These are phyloP conservation scores for Kalanchoe fedtschenkoi DNA, from an alignment of 164 flowering plant genomes.

Conservation along the genomic window DNA sequence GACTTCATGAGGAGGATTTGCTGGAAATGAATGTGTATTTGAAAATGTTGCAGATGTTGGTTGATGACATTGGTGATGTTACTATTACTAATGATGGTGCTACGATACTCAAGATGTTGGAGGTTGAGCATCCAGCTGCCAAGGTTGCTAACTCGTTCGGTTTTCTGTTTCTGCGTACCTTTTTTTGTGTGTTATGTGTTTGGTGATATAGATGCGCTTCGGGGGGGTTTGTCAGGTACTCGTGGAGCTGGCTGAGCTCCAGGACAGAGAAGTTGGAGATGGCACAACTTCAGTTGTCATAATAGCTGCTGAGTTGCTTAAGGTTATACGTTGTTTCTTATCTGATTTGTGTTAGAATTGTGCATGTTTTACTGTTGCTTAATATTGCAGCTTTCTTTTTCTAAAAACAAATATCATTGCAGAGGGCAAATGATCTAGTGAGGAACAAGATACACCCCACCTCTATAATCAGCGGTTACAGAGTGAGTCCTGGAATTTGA, in stretches of 20 bases:
- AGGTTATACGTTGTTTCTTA: constrained; percentile 33
- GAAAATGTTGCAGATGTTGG: constrained; percentile 65
- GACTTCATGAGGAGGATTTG: background rate
- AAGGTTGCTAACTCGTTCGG: constrained; percentile 38
- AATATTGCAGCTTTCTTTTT: background rate
- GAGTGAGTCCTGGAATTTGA: constrained; percentile 37
- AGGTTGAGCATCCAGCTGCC: constrained; percentile 99
- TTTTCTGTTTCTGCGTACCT: background rate
- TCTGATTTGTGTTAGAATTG: background rate
- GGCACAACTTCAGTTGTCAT: constrained; percentile 98
- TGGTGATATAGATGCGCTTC: background rate
- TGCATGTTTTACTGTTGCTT: background rate
- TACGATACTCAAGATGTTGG: constrained; percentile 94
- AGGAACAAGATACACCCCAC: constrained; percentile 93
- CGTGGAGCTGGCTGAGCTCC: constrained; percentile 98
- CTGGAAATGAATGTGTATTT: constrained; percentile 1
- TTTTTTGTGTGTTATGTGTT: background rate
- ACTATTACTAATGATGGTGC: constrained; percentile 99
- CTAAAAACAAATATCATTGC: constrained; percentile 18
- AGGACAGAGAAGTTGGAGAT: constrained; percentile 98
- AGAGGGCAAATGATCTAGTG: constrained; percentile 97
- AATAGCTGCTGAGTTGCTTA: constrained; percentile 90
- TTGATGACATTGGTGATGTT: constrained; percentile 98
- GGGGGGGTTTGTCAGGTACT: constrained; percentile 45
- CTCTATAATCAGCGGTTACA: constrained; percentile 91